Conservation (phyloP, 495 filamentous ascomycete species). For the Neurospora africana region DNA sequence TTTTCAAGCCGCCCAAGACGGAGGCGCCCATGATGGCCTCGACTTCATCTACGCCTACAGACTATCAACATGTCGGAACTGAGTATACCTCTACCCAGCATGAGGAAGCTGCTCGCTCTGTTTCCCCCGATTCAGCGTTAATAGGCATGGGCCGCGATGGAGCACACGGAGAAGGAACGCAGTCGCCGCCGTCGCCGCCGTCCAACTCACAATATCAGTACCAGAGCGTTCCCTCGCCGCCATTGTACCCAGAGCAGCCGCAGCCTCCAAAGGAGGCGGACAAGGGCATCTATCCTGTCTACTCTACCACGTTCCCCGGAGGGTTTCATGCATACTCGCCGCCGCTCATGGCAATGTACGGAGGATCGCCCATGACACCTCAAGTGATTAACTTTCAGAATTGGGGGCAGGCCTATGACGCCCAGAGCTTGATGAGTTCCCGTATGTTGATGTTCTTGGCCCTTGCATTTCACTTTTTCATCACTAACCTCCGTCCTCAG, state of each 20-base stretch:
- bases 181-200: not conserved
- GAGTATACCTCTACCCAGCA: not conserved
- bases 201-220: not conserved
- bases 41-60: not conserved
- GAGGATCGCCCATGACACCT: not conserved
- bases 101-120: not conserved
- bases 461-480: not conserved
- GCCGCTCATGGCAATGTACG: not conserved
- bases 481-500: not conserved
- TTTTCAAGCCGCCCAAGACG: not conserved
- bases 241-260: not conserved
- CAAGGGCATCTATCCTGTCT: not conserved
- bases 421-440: not conserved
- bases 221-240: not conserved
- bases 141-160: not conserved
- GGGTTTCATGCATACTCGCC: not conserved
- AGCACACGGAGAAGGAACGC: not conserved
- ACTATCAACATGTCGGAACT: not conserved
- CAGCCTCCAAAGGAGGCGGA: not conserved
- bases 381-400: not conserved
- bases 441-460: not conserved
- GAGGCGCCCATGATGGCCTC: not conserved
- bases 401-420: not conserved
- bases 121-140: not conserved
- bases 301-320: not conserved